phyloP scores from a whole-genome alignment of 352 stramenopile genomes.

The Phytophthora vignae region DNA sequence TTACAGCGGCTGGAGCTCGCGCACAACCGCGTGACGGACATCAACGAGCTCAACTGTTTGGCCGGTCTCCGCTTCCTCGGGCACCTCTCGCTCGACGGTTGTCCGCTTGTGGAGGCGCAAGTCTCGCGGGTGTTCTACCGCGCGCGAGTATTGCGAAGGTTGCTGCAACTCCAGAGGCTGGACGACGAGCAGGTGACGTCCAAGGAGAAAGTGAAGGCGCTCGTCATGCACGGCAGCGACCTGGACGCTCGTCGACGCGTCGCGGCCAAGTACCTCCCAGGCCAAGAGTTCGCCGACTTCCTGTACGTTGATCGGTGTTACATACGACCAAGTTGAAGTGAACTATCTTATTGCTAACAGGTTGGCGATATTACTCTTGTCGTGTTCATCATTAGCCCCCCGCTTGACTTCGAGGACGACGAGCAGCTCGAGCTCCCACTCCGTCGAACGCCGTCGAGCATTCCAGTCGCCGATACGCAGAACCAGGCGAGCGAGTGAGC shows the following conservation, averaged over 20 bases:
- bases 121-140: slow-evolving; percentile 60
- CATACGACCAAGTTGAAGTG: slow-evolving; percentile 11
- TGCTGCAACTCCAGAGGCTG: slow-evolving; percentile 64
- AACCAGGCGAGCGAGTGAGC: slow-evolving; percentile 5
- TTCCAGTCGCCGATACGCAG: slow-evolving; percentile 1
- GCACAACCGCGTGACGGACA: slow-evolving; percentile 53
- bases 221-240: slow-evolving; percentile 80
- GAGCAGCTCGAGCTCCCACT: slow-evolving; percentile 39
- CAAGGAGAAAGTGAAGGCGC: slow-evolving; percentile 81
- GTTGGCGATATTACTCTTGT: slow-evolving; percentile 11
- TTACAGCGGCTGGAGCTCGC: slow-evolving; percentile 67
- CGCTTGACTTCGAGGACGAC: slow-evolving; percentile 63
- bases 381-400: slow-evolving; percentile 36
- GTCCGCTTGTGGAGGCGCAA: slow-evolving; percentile 50
- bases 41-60: slow-evolving; percentile 74
- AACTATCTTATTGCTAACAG: not conserved
- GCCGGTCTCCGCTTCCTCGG: slow-evolving; percentile 53
- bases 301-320: slow-evolving; percentile 50
- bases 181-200: slow-evolving; percentile 62
- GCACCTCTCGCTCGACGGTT: slow-evolving; percentile 50
- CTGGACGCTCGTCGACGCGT: slow-evolving; percentile 59
- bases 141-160: slow-evolving; percentile 63
- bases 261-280: slow-evolving; percentile 60
- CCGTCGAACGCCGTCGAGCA: slow-evolving; percentile 2
- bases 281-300: slow-evolving; percentile 69